Base-by-base conservation (phyloP, 208 protist genomes). In the Lotmaria passim region DNA sequence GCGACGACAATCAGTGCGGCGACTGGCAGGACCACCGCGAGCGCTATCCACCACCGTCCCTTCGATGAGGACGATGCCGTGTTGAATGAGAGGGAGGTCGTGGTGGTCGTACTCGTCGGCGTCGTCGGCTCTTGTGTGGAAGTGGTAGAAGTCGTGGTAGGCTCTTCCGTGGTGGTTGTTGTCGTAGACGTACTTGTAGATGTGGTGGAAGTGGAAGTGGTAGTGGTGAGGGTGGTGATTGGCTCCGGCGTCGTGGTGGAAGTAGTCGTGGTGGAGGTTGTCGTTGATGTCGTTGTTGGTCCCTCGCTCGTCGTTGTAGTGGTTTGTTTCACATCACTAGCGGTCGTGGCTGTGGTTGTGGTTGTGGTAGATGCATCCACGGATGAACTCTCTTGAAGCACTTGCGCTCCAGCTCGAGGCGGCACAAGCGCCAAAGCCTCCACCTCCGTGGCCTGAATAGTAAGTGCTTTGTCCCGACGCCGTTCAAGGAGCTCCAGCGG, bases 41-140 rank as follows among this genome's bases (percentile, higher is more conserved):
- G 23, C 11, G n/a, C 38, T 7, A 61, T 47, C 56, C 56, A 61
- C 56, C 56, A 61, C 56, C 10, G 17, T 11, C 38, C 24, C 56
- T 61, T 61, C 11, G 34, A 14, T 12, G 61, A 31, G 19, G 53
- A 26, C 38, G 31, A 6, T 0, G 53, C 23, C n/a, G 17, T 47
- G 14, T 21, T 15, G 24, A 41, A 6, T 15, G 58, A 11, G 14
- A 44, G 19, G 7, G 59, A 4, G 19, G 19, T 24, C 3, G 59
- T 41, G 33, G 59, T 53, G 19, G 57, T 63, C 33, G 56, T 47
- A 7, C 8, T 47, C 10, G 56, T 41, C 11, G 56, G 14, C 11
- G 34, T 47, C 14, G 56, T 43, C 11, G 53, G 30, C 33, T 28
- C 53, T 21, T 19, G 8, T 15, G 53, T 47, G 3, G 56, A 17